Conservation (phyloP, 495 filamentous ascomycete species). For the Choiromyces venosus region DNA sequence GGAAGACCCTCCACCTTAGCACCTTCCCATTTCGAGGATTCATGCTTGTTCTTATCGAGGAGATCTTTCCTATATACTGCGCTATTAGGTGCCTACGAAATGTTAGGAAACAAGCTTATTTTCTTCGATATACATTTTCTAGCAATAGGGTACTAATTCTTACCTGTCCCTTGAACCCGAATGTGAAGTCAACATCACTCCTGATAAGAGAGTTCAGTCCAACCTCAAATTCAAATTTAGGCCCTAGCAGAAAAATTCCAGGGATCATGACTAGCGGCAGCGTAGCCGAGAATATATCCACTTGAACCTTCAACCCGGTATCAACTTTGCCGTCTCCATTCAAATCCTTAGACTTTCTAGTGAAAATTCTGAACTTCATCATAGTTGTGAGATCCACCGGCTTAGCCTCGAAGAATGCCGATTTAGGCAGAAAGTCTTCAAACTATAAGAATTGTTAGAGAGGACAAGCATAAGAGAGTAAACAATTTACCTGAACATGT, state of each 20-base stretch:
- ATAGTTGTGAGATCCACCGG: conserved; percentile 6
- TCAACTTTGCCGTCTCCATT: background rate
- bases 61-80: conserved; percentile 16
- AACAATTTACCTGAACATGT: conserved; percentile 6
- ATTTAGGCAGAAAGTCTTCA: conserved; percentile 12
- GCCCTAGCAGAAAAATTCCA: conserved; percentile 3
- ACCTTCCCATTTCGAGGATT: conserved; percentile 9
- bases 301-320: conserved; percentile 1
- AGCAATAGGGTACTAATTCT: background rate
- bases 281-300: background rate
- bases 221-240: conserved; percentile 10
- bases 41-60: conserved; percentile 10
- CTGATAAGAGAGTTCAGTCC: conserved; percentile 6
- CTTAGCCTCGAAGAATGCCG: conserved; percentile 6
- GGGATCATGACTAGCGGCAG: conserved; percentile 12
- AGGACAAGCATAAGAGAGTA: background rate
- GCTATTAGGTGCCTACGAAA: conserved; percentile 9
- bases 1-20: conserved; percentile 7
- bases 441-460: conserved; percentile 6
- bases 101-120: background rate
- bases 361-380: conserved; percentile 16
- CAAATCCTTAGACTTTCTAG: background rate
- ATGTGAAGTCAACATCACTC: conserved; percentile 8
- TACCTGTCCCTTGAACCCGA: conserved; percentile 15
- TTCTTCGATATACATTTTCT: background rate